phyloP scores from a whole-genome alignment of 1,284 basidiomycete species.

The Bondarzewia mesenterica region DNA sequence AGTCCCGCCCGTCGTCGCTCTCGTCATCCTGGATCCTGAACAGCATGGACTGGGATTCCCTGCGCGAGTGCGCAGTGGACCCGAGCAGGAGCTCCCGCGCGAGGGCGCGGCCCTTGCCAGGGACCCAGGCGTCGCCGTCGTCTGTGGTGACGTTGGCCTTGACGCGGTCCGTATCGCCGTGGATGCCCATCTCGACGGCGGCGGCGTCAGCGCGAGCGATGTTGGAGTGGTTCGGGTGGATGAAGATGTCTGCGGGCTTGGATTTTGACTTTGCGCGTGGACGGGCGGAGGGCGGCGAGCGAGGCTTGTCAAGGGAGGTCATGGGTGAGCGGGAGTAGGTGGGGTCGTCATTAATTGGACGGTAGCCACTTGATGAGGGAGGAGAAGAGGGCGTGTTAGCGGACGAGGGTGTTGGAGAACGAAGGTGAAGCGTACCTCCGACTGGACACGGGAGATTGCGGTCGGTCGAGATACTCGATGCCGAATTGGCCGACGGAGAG shows the following conservation, averaged over 20 bases:
- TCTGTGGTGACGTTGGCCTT: slow-evolving; percentile 22
- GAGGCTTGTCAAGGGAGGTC: slow-evolving; percentile 1
- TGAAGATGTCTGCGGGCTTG: slow-evolving; percentile 51
- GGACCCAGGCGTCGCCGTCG: slow-evolving; percentile 29
- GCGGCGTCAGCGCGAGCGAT: slow-evolving; percentile 54
- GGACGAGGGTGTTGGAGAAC: background rate
- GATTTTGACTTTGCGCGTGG: slow-evolving; percentile 43
- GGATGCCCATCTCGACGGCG: slow-evolving; percentile 45
- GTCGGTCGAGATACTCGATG: slow-evolving; percentile 36
- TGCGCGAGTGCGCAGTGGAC: background rate
- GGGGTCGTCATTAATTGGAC: slow-evolving; percentile 21
- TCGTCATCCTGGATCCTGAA: slow-evolving; percentile 11
- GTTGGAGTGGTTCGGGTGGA: slow-evolving; percentile 55
- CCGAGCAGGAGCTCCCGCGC: slow-evolving; percentile 24
- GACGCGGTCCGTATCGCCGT: slow-evolving; percentile 33
- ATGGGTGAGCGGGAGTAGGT: slow-evolving; percentile 21
- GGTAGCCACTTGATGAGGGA: slow-evolving; percentile 16
- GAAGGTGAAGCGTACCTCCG: slow-evolving; percentile 7
- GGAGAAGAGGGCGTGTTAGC: background rate
- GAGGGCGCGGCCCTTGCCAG: slow-evolving; percentile 24
- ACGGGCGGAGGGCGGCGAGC: slow-evolving; percentile 16
- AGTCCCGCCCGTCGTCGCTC: slow-evolving; percentile 8
- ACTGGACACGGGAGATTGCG: slow-evolving; percentile 14
- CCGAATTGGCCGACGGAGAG: slow-evolving; percentile 47
- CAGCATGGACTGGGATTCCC: slow-evolving; percentile 7